These are phyloP conservation scores for Sugiyamaella xylanicola DNA, from an alignment of 1,139 yeast genomes.

Conservation along the genomic window DNA sequence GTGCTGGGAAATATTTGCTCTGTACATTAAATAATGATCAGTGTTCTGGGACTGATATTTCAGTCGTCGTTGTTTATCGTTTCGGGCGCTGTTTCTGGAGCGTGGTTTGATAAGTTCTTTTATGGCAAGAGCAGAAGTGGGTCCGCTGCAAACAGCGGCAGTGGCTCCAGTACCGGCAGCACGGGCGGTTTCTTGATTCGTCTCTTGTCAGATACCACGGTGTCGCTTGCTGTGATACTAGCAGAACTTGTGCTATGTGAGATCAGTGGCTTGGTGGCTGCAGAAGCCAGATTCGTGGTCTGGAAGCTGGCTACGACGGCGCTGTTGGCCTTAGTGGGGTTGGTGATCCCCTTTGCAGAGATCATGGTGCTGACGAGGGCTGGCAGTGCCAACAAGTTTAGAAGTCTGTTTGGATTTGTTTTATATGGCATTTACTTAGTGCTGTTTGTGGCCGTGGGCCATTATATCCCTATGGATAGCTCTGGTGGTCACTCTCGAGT, in stretches of 20 bases:
- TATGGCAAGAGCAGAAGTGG: background rate
- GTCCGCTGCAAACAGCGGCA: background rate
- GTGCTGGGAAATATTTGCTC: no score
- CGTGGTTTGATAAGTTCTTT: slow-evolving; percentile 25
- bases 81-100: slow-evolving; percentile 23
- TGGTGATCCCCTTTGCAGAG: slow-evolving; percentile 43
- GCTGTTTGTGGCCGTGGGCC: slow-evolving; percentile 30
- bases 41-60: slow-evolving; percentile 9
- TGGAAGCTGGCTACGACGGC: slow-evolving; percentile 42
- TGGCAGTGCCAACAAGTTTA: slow-evolving; percentile 21
- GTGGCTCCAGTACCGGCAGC: background rate
- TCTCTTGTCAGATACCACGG: slow-evolving; percentile 29
- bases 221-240: slow-evolving; percentile 35
- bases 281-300: slow-evolving; percentile 35
- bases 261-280: slow-evolving; percentile 41
- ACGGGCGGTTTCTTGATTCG: slow-evolving; percentile 1
- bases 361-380: slow-evolving; percentile 27
- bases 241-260: slow-evolving; percentile 47
- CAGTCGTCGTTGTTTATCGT: slow-evolving; percentile 25
- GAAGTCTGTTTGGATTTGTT: slow-evolving; percentile 24
- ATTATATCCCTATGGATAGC: slow-evolving; percentile 30
- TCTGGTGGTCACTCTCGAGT: no score
- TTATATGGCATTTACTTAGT: slow-evolving; percentile 38
- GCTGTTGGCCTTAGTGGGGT: slow-evolving; percentile 39
- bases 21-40: slow-evolving; percentile 12